Conservation (phyloP, 225 moss, liverwort and hornwort genomes). For the Bryoerythrophyllum caledonicum region DNA sequence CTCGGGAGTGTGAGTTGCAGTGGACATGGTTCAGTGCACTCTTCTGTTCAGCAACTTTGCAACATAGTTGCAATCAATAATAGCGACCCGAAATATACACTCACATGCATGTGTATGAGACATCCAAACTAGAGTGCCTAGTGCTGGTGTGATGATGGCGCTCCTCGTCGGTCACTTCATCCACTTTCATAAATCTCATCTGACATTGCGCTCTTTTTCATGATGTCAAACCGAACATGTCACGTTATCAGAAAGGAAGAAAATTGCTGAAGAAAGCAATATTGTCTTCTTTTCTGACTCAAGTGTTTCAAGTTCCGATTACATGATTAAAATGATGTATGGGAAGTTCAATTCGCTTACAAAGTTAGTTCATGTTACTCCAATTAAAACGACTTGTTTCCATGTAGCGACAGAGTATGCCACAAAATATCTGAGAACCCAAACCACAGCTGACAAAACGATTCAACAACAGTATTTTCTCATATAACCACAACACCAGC, state of each 20-base stretch:
- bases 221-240: no score
- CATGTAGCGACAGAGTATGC: no score
- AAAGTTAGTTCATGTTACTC: no score
- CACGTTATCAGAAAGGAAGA: no score
- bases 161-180: neutral
- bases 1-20: neutral
- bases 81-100: neutral
- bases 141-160: neutral
- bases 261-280: no score
- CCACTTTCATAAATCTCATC: no score
- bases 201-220: no score
- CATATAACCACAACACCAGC: neutral
- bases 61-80: neutral
- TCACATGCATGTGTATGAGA: neutral
- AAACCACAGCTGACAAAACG: neutral
- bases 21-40: neutral
- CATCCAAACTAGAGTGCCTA: neutral
- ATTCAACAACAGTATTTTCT: neutral
- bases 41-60: neutral
- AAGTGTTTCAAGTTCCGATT: no score
- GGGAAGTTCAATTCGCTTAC: no score
- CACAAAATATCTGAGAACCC: neutral
- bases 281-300: no score
- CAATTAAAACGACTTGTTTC: no score
- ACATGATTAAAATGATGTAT: no score